Percentiles rank a stretch among this genome's conserved stretches.
Evolutionary conservation across 306 rosid genomes (phyloP).

Genomic region (Pterocarpus santalinus): DNA sequence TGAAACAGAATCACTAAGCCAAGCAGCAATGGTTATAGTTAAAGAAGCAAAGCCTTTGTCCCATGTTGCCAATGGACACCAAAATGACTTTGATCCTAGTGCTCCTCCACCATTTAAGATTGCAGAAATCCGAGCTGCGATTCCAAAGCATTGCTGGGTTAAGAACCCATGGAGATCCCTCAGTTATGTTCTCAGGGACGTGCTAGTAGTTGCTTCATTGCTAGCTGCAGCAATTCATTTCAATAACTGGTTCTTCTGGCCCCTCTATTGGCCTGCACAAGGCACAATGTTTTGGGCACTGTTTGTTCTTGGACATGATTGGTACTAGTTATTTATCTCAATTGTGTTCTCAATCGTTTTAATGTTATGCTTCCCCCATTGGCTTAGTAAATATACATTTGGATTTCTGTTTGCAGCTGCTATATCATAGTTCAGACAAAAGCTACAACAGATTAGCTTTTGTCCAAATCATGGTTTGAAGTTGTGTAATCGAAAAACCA

Average conservation of each 20-base stretch:
- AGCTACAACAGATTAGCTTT: no score
- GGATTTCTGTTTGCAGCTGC: no score
- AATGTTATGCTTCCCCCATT: no score
- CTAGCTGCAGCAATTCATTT: conserved; percentile 50
- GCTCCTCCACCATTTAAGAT: conserved; percentile 78
- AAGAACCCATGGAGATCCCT: conserved; percentile 78
- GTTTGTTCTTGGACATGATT: conserved; percentile 85
- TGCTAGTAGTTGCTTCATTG: conserved; percentile 51
- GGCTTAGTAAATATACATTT: no score
- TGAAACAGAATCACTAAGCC: conserved; percentile 23
- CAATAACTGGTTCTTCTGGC: conserved; percentile 62
- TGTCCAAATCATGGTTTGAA: no score
- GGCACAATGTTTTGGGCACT: conserved; percentile 91
- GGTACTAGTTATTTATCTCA: conserved; percentile 44
- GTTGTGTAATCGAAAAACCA: no score
- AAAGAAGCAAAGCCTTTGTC: not conserved
- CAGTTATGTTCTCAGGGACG: conserved; percentile 67
- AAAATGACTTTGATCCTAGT: conserved; percentile 63
- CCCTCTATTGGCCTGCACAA: conserved; percentile 72
- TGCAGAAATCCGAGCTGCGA: conserved; percentile 77
- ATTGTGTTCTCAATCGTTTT: no score
- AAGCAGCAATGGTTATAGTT: conserved; percentile 23
- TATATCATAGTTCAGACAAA: no score
- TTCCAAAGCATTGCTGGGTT: conserved; percentile 83
- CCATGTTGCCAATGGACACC: conserved; percentile 25